A percentile compares a stretch with the other conserved stretches of the same genome.
These are phyloP conservation scores for Amaranthus palmeri DNA, from an alignment of 148 eudicot species.

Conservation along the genomic window DNA sequence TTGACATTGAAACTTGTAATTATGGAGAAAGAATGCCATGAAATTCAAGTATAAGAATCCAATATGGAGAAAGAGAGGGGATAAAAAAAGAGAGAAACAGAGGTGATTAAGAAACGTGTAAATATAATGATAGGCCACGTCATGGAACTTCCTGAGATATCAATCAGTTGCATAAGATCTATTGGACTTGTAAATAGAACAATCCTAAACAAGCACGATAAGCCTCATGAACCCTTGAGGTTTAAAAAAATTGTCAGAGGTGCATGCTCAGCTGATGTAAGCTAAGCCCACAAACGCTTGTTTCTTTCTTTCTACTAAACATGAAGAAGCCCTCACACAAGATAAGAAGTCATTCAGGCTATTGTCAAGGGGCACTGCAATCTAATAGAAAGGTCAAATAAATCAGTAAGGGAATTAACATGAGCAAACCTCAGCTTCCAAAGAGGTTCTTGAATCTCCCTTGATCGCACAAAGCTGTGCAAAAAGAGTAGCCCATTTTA, in stretches of 20 bases:
- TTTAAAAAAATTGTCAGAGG: background rate
- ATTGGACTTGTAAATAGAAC: background rate
- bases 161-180: too few relatives aligned
- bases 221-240: background rate
- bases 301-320: background rate
- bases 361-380: background rate
- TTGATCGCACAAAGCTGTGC: slow-evolving; percentile 80
- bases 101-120: too few relatives aligned
- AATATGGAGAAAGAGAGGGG: too few relatives aligned
- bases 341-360: background rate
- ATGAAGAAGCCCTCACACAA: background rate
- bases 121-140: too few relatives aligned
- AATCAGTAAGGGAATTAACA: background rate
- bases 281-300: background rate
- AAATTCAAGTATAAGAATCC: too few relatives aligned
- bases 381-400: background rate
- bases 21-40: too few relatives aligned
- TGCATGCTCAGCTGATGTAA: background rate
- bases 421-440: slow-evolving; percentile 85
- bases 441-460: slow-evolving; percentile 93
- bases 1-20: too few relatives aligned
- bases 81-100: too few relatives aligned
- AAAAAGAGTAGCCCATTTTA: slow-evolving; percentile 83
- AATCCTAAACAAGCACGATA: background rate
- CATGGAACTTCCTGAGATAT: too few relatives aligned